Evolutionary conservation across 495 filamentous ascomycete genomes (phyloP), one percentile per base, ranked within the genome.

Genomic region (Lasiosphaeria ovina): DNA sequence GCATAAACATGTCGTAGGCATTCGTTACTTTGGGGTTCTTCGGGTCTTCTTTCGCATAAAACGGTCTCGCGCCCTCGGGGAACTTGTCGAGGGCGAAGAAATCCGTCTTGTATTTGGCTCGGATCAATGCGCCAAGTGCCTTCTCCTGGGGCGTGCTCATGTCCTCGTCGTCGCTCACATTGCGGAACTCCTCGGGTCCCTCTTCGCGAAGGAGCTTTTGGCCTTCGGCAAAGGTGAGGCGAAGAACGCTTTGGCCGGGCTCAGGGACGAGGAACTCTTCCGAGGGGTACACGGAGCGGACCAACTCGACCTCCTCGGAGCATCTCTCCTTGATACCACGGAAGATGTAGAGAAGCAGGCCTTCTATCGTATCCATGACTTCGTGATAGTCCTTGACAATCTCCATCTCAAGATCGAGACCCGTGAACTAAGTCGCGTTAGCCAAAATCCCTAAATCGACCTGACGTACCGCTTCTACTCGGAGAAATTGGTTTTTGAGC

Each of bases 341-440:
- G 81, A 98, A 93, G 66, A 98, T 96, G 75, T 89, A 83, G 61
- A 97, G 84, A 66, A 98, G 85, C 14, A 95, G 88, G 60, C 87
- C 77, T 72, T 97, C 94, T 31, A 96, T 83, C 64, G 89, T 86
- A 31, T 85, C 74, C 32, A 91, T 75, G 42, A 95, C 92, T 72
- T 98, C 94, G 71, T 89, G 85, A 77, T 97, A 98, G 75, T 92
- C 83, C 57, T 90, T 77, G 56, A 89, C 83, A 73, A 97, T 96
- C 40, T 92, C 92, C 89, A 96, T 97, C 72, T 98, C 94, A 68
- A 97, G 79, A 90, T 98, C 94, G 60, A 98, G 89, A 73, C 94
- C 94, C 48, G 90, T 91, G 76, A 96, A 98, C 63, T 65, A 42
- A 57, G 17, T 12, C 11, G 54, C 35, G 24, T 24, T 24, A 45